Percentiles rank a stretch among this genome's conserved stretches.
phyloP scores from a whole-genome alignment of 768 basidiomycete genomes.

The Tulasnella sp. region DNA sequence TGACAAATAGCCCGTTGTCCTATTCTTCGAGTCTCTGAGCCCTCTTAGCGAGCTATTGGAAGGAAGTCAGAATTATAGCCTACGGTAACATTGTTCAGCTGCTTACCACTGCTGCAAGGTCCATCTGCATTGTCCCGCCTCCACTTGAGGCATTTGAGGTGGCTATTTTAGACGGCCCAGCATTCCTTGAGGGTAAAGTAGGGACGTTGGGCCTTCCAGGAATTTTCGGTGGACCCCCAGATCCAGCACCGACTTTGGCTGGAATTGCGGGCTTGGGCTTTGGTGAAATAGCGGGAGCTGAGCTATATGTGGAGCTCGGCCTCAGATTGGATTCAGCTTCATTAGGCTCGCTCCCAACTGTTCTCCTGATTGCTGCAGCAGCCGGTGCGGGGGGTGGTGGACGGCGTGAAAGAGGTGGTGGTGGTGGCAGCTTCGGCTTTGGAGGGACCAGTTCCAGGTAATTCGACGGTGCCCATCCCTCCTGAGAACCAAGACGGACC shows the following conservation, averaged over 20 bases:
- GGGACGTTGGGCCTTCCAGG: conserved; percentile 26
- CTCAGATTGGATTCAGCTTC: conserved; percentile 52
- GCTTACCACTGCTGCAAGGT: conserved; percentile 73
- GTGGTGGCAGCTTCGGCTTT: conserved; percentile 48
- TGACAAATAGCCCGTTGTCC: background rate
- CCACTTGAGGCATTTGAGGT: conserved; percentile 29
- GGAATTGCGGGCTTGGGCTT: conserved; percentile 42
- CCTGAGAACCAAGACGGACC: conserved; percentile 63
- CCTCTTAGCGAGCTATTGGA: conserved; percentile 53
- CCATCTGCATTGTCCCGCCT: conserved; percentile 44
- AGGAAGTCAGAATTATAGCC: conserved; percentile 10
- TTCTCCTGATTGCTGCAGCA: conserved; percentile 26
- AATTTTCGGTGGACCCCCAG: conserved; percentile 47
- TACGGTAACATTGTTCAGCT: background rate
- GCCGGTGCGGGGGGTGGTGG: conserved; percentile 32
- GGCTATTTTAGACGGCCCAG: conserved; percentile 39
- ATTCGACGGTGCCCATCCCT: conserved; percentile 94
- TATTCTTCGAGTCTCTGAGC: conserved; percentile 35
- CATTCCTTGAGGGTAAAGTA: conserved; percentile 4
- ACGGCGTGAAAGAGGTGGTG: conserved; percentile 30
- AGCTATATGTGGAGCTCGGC: conserved; percentile 54
- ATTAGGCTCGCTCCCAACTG: conserved; percentile 27
- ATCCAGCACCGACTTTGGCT: conserved; percentile 28
- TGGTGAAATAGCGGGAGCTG: conserved; percentile 35
- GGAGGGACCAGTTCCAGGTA: conserved; percentile 74